Conservation (phyloP, 2,329 filamentous ascomycete species). For the Dryadomyces quercus-mongolicae region DNA sequence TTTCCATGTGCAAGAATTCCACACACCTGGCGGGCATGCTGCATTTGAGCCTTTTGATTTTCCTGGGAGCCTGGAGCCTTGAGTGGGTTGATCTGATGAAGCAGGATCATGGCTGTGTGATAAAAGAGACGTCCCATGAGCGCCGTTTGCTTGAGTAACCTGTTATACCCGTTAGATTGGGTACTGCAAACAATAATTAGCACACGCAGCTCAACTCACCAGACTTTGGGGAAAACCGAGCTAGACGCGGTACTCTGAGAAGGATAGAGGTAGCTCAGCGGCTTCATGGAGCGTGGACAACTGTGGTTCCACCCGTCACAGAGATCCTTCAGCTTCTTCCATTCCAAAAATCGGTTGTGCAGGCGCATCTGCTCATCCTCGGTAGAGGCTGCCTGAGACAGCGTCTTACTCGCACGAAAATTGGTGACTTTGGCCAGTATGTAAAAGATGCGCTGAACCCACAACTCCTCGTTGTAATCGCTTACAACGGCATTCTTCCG, state of each 20-base stretch:
- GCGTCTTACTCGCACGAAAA: conserved; percentile 61
- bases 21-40: conserved; percentile 75
- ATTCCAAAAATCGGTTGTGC: conserved; percentile 58
- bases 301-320: conserved; percentile 72
- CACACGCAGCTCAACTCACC: conserved; percentile 34
- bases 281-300: conserved; percentile 77
- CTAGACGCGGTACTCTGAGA: conserved; percentile 42
- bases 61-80: conserved; percentile 47
- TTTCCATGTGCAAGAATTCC: conserved; percentile 80
- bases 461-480: conserved; percentile 60
- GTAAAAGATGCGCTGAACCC: conserved; percentile 83
- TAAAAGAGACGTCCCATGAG: conserved; percentile 79
- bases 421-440: conserved; percentile 79
- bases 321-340: conserved; percentile 67
- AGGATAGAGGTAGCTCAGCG: conserved; percentile 64
- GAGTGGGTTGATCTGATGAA: conserved; percentile 68
- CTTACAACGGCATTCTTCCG: conserved; percentile 12
- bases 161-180: conserved; percentile 18
- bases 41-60: conserved; percentile 57
- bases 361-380: conserved; percentile 52
- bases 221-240: conserved; percentile 77
- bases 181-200: background rate
- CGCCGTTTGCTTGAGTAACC: conserved; percentile 71
- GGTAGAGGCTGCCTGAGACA: conserved; percentile 46
- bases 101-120: conserved; percentile 71